Percentiles rank a stretch among this genome's conserved stretches.
These are phyloP conservation scores for Aphanoascus verrucosus DNA, from an alignment of 2,329 filamentous ascomycete species.

Conservation along the genomic window DNA sequence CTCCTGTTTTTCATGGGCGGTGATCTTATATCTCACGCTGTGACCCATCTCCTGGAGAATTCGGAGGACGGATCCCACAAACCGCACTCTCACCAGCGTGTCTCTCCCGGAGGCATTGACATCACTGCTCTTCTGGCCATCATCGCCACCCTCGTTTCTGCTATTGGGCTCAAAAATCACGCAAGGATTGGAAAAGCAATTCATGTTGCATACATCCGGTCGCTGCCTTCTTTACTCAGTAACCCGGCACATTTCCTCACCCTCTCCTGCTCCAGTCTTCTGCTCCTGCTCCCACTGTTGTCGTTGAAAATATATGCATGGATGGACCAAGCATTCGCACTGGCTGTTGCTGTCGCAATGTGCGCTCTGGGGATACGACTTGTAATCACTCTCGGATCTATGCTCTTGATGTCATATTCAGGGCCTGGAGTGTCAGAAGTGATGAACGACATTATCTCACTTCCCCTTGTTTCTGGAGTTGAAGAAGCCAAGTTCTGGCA, in stretches of 20 bases:
- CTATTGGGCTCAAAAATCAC: constrained; percentile 80
- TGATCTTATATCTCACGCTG: constrained; percentile 84
- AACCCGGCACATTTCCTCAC: constrained; percentile 95
- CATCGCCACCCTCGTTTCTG: constrained; percentile 70
- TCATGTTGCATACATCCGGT: constrained; percentile 71
- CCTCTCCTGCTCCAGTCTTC: constrained; percentile 68
- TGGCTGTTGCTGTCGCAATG: constrained; percentile 76
- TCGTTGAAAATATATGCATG: constrained; percentile 70
- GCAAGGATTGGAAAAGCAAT: constrained; percentile 84
- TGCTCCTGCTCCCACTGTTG: constrained; percentile 72
- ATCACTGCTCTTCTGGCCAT: constrained; percentile 73
- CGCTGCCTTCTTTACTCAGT: constrained; percentile 73
- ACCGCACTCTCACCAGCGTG: constrained; percentile 53
- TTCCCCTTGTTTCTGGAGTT: constrained; percentile 62
- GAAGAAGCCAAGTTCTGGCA: constrained; percentile 97
- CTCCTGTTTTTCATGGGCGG: constrained; percentile 96
- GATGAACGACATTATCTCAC: constrained; percentile 73
- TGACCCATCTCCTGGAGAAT: constrained; percentile 82
- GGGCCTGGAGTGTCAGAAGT: constrained; percentile 56
- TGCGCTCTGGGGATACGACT: constrained; percentile 74
- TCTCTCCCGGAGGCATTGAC: constrained; percentile 68
- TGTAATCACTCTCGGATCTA: constrained; percentile 75
- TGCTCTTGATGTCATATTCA: constrained; percentile 88
- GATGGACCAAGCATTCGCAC: constrained; percentile 73
- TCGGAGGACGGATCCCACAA: constrained; percentile 65